phyloP scores from a whole-genome alignment of 139 green algal genomes.

The Gonium pectorale region DNA sequence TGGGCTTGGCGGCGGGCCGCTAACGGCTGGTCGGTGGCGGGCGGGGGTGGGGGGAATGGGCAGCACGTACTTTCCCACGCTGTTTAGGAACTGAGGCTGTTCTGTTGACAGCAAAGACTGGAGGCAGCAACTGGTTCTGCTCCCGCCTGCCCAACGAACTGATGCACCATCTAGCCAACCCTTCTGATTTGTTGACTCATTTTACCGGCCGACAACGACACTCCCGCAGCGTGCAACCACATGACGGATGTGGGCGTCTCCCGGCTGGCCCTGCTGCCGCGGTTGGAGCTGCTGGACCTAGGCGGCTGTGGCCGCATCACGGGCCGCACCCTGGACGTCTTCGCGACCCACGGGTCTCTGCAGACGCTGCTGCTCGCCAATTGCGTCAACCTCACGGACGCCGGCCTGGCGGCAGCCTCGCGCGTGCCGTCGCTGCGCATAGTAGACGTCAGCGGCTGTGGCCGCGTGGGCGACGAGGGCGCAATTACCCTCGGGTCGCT shows the following conservation, averaged over 20 bases:
- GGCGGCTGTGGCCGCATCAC: slow-evolving; percentile 38
- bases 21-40: too few relatives aligned
- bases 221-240: slow-evolving; percentile 32
- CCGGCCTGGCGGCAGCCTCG: not conserved
- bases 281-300: slow-evolving; percentile 54
- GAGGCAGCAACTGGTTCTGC: too few relatives aligned
- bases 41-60: too few relatives aligned
- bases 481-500: slow-evolving; percentile 14
- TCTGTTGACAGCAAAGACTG: too few relatives aligned
- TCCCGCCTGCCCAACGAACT: too few relatives aligned
- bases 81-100: too few relatives aligned
- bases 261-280: slow-evolving; percentile 38
- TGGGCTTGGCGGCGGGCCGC: too few relatives aligned
- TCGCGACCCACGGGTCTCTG: slow-evolving; percentile 43
- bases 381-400: slow-evolving; percentile 34
- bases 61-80: too few relatives aligned
- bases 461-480: slow-evolving; percentile 1
- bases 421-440: slow-evolving; percentile 33
- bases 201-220: too few relatives aligned
- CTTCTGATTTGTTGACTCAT: not conserved
- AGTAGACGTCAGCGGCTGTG: slow-evolving; percentile 48
- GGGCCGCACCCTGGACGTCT: slow-evolving; percentile 26
- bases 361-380: slow-evolving; percentile 47
- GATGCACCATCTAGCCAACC: too few relatives aligned
- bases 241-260: slow-evolving; percentile 51